phyloP scores from a whole-genome alignment of 192 early-diverging fungal genomes.

The Coemansia sp. region DNA sequence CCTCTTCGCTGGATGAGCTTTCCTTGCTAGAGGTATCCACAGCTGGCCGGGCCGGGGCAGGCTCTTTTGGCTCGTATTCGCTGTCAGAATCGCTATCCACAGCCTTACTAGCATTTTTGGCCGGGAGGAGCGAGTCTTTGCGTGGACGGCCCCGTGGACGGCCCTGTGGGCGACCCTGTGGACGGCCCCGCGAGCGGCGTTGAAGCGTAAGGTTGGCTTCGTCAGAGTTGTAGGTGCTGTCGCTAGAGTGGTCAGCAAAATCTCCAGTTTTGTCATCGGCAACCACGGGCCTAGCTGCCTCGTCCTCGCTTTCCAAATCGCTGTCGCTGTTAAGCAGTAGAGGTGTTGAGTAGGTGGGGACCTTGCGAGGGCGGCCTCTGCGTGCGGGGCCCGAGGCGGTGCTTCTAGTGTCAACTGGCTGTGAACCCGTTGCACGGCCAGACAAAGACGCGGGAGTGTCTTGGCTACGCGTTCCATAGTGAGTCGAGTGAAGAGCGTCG shows the following conservation, averaged over 20 bases:
- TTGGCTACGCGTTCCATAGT: not conserved
- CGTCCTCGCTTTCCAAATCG: not conserved
- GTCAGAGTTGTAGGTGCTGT: not conserved
- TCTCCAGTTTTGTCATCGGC: not conserved
- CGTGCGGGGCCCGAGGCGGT: not conserved
- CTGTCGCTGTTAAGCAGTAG: not conserved
- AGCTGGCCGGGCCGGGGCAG: not conserved
- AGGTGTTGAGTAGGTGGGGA: not conserved
- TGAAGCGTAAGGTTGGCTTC: not conserved
- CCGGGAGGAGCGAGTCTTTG: not conserved
- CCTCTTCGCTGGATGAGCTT: not conserved
- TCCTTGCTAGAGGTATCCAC: not conserved
- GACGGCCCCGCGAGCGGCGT: not conserved
- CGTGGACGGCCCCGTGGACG: not conserved
- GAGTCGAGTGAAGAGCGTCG: not conserved
- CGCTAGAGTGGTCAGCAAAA: not conserved
- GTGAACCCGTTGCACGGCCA: not conserved
- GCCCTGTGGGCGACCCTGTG: not conserved
- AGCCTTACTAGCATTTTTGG: not conserved
- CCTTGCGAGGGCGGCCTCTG: not conserved
- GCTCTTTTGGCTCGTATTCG: not conserved
- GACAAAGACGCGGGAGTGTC: not conserved
- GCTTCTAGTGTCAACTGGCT: not conserved
- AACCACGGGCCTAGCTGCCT: not conserved
- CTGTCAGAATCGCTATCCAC: not conserved